A percentile compares a stretch with the other conserved stretches of the same genome.
phyloP scores from a whole-genome alignment of 306 rosid genomes.

The Prunus fruticosa region DNA sequence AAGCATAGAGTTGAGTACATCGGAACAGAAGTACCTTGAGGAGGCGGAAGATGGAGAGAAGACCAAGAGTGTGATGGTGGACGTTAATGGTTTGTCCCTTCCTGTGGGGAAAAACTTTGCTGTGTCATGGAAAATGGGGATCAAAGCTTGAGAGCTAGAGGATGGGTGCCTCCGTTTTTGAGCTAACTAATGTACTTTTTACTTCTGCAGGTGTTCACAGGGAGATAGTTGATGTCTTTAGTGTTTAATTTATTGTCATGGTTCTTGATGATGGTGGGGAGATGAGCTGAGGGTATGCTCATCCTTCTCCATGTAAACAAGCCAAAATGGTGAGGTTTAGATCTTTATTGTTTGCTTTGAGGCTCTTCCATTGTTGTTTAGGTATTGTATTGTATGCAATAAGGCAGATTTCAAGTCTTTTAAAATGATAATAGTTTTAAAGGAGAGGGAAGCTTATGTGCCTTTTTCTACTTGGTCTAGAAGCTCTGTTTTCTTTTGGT shows the following conservation, averaged over 20 bases:
- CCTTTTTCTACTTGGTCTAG: not conserved
- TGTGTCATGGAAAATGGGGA: constrained; percentile 79
- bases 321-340: constrained; percentile 23
- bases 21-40: constrained; percentile 39
- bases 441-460: not conserved
- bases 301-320: constrained; percentile 44
- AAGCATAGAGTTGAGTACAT: constrained; percentile 32
- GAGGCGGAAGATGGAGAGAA: constrained; percentile 41
- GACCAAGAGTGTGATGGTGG: constrained; percentile 55
- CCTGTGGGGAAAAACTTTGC: constrained; percentile 80
- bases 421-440: not conserved
- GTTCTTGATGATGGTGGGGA: constrained; percentile 35
- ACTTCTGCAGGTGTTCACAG: not conserved
- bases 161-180: not conserved
- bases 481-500: too few relatives aligned
- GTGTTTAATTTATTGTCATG: not conserved
- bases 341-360: not conserved
- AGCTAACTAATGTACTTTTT: not conserved
- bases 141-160: constrained; percentile 25
- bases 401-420: constrained; percentile 21
- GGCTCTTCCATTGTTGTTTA: constrained; percentile 16
- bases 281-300: constrained; percentile 45
- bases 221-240: constrained; percentile 8
- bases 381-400: constrained; percentile 10
- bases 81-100: constrained; percentile 60